Base-by-base conservation (phyloP, 495 filamentous ascomycete species). In the Platismatia glauca region DNA sequence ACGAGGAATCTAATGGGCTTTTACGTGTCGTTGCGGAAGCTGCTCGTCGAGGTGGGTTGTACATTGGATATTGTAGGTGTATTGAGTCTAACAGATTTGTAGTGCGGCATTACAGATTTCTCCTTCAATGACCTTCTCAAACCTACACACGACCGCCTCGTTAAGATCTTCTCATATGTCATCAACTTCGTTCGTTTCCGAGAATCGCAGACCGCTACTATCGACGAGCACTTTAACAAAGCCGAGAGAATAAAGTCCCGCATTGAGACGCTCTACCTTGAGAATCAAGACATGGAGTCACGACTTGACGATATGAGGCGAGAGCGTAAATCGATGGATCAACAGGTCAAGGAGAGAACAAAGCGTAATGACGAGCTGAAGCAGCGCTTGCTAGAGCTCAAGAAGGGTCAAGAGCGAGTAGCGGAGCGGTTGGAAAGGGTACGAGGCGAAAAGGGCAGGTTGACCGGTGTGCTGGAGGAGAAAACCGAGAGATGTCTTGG, bases 141-240 rank as follows among this genome's bases (percentile, higher is more conserved):
- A 74, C 94, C 94, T 31, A 95, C 90, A 16, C 88, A 90, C 69
- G 86, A 86, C 59, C 86, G 94, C 58, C 82, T 98, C 7, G 86
- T 89, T 63, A 91, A 89, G 74, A 91, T 97, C 63, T 91, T 97
- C 69, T 93, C 88, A 34, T 97, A 96, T 71, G 79, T 97, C 58
- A 97, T 98, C 75, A 98, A 98, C 75, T 98, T 98, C 74, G 91
- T 96, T 57, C 84, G 94, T 56, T 98, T 97, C 75, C 89, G 95
- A 64, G 92, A 96, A 76, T 89, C 85, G 60, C 91, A 96, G 75
- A 89, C 88, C 9, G 74, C 78, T 18, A 82, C 90, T 4, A 96
- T 97, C 55, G 90, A 94, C 67, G 87, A 92, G 71, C 89, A 97
- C 73, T 93, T 91, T 77, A 91, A 95, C 77, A 89, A 89, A 67